Evolutionary conservation across 441 rosid genomes (phyloP), one percentile per base, ranked within the genome.

Genomic region (Aquilaria agallochum): DNA sequence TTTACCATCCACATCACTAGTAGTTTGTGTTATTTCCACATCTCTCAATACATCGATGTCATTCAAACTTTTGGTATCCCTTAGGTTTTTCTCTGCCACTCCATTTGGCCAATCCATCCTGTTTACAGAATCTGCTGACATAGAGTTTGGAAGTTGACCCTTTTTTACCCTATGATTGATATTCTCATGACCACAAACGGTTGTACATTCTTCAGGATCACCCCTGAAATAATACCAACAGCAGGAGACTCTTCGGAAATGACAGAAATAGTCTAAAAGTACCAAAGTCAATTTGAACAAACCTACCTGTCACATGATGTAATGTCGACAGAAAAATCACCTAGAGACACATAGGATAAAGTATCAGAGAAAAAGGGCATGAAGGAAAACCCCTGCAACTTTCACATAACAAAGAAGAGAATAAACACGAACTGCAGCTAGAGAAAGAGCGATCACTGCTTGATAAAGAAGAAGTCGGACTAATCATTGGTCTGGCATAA

Each of bases 321-420:
- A 51, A 72, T 78, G 72, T 89, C 98, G 64, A 92, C 92, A 4
- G 92, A 87, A 70, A 77, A 63, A 63, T 91, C 97, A 58, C 97
- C 99, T 89, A 74, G 59, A 64, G 55, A 30, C 59, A 40, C 30
- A 66, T 27, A 66, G 53, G 4, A 63, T 15, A 63, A 65, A 27
- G 8, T 15, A 67, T 75, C 55, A 78, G 63, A 60, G 30, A 27
- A 59, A 11, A 69, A 65, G 30, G 12, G 6, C 36, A 75, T 5
- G 27, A 5, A 31, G 34, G 20, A 20, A 66, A 42, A 58, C 40
- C 14, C 6, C 30, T 51, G 15, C 11, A 31, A 31, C 13, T 9
- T 31, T 31, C 40, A 47, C 40, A 56, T 10, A n/a, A 31, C 15
- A 44, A 60, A 44, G 53, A 67, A 47, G 69, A 59, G 34, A 50